Evolutionary conservation across 2,329 filamentous ascomycete genomes (phyloP).

Genomic region (Hawksworthiomyces lignivorus): DNA sequence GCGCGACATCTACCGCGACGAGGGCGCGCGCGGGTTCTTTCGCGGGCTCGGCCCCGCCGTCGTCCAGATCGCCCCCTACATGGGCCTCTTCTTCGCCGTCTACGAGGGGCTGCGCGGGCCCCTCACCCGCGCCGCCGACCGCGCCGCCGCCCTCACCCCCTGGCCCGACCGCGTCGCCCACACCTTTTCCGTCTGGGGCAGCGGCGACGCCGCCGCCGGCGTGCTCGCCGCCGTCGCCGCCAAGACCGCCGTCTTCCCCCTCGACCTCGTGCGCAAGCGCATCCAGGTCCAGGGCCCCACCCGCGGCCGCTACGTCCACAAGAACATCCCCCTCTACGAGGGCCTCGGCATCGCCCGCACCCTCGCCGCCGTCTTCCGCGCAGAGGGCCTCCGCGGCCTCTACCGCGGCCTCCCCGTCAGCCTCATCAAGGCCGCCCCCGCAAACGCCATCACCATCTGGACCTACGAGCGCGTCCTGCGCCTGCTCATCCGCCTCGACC

Average conservation of each 20-base stretch:
- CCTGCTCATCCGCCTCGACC: constrained; percentile 40
- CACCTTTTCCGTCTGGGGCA: constrained; percentile 54
- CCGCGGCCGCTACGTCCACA: constrained; percentile 67
- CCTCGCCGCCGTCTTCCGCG: constrained; percentile 57
- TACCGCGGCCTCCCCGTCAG: constrained; percentile 87
- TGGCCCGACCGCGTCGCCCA: not conserved
- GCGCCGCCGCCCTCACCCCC: not conserved
- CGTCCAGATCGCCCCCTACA: constrained; percentile 86
- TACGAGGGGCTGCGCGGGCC: constrained; percentile 70
- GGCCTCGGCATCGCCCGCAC: constrained; percentile 59
- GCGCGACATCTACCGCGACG: constrained; percentile 62
- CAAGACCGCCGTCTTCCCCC: constrained; percentile 86
- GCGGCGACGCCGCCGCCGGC: constrained; percentile 77
- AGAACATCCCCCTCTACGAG: constrained; percentile 79
- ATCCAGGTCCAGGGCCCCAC: constrained; percentile 94
- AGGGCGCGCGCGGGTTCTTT: constrained; percentile 78
- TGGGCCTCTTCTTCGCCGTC: constrained; percentile 89
- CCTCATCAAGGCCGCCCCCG: constrained; percentile 87
- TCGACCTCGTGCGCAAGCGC: constrained; percentile 87
- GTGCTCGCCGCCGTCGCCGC: constrained; percentile 69
- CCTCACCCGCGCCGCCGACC: constrained; percentile 37
- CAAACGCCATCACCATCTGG: constrained; percentile 89
- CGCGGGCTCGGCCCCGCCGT: constrained; percentile 75
- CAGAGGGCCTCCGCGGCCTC: constrained; percentile 70
- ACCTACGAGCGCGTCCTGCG: constrained; percentile 75